These are phyloP conservation scores for Discostella stelligeroides DNA, from an alignment of 108 stramenopile species.

Conservation along the genomic window DNA sequence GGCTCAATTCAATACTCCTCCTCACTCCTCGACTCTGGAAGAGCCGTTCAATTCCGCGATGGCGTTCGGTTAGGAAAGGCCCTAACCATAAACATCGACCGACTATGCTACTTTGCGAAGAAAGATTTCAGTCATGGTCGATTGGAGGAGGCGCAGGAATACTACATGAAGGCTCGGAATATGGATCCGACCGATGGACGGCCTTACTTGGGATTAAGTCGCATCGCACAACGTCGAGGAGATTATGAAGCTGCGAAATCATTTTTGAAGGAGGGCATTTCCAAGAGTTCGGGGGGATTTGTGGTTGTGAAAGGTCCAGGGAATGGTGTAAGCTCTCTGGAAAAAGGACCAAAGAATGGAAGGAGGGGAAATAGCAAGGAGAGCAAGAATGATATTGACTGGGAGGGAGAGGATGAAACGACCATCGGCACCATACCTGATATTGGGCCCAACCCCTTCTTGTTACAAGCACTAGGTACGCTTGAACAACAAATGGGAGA, in stretches of 20 bases:
- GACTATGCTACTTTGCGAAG: constrained; percentile 75
- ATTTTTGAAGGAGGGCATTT: constrained; percentile 65
- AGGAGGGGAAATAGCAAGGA: not conserved
- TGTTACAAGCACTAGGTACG: constrained; percentile 81
- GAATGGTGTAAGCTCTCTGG: not conserved
- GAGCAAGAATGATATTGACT: constrained; percentile 1
- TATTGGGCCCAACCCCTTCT: constrained; percentile 77
- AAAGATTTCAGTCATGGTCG: constrained; percentile 63
- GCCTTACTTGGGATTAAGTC: constrained; percentile 83
- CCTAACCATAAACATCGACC: constrained; percentile 73
- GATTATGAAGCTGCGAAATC: constrained; percentile 70
- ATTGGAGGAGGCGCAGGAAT: constrained; percentile 70
- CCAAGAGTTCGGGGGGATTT: constrained; percentile 36
- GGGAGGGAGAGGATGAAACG: constrained; percentile 15
- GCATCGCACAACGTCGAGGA: constrained; percentile 74
- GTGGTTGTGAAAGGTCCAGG: constrained; percentile 30
- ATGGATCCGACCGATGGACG: constrained; percentile 83
- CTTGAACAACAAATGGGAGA: constrained; percentile 81
- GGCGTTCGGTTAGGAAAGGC: constrained; percentile 71
- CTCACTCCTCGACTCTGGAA: constrained; percentile 70
- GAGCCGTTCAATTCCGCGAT: constrained; percentile 79
- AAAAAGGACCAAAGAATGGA: constrained; percentile 6
- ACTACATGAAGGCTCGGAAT: constrained; percentile 55
- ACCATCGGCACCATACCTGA: constrained; percentile 50
- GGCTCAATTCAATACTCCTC: constrained; percentile 68